Conservation (phyloP, 768 basidiomycete genomes). For the Tulasnella calospora region DNA sequence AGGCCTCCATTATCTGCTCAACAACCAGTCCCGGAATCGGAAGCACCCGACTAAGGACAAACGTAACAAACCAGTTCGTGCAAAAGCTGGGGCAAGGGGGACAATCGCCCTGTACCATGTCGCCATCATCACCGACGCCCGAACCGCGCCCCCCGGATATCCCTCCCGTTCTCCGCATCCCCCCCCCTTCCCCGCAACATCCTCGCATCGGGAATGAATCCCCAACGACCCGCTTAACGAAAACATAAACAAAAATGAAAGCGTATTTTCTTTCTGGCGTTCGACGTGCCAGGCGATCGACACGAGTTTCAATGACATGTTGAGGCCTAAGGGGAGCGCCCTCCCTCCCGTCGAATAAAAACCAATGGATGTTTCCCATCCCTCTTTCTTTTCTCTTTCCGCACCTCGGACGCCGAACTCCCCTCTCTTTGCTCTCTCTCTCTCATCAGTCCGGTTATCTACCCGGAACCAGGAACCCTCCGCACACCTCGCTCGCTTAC, state of each 20-base stretch:
- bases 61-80: neutral
- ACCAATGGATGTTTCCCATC: neutral
- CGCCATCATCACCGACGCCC: neutral
- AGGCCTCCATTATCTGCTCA: neutral
- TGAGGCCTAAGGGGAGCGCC: neutral
- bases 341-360: neutral
- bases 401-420: neutral
- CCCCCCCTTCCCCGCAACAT: neutral
- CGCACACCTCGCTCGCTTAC: neutral
- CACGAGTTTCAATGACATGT: neutral
- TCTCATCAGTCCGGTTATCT: neutral
- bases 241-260: neutral
- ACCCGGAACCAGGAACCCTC: neutral
- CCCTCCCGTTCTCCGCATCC: neutral
- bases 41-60: neutral
- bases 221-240: neutral
- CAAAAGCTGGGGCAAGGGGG: neutral
- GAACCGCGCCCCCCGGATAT: constrained; percentile 6
- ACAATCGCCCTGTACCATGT: neutral
- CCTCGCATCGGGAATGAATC: neutral
- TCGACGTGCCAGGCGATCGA: neutral
- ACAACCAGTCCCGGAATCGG: neutral
- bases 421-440: neutral
- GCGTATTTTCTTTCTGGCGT: neutral
- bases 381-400: neutral